Percentiles rank a stretch among this genome's conserved stretches.
phyloP scores from a whole-genome alignment of 2,329 filamentous ascomycete species.

The Calycina herbarum region DNA sequence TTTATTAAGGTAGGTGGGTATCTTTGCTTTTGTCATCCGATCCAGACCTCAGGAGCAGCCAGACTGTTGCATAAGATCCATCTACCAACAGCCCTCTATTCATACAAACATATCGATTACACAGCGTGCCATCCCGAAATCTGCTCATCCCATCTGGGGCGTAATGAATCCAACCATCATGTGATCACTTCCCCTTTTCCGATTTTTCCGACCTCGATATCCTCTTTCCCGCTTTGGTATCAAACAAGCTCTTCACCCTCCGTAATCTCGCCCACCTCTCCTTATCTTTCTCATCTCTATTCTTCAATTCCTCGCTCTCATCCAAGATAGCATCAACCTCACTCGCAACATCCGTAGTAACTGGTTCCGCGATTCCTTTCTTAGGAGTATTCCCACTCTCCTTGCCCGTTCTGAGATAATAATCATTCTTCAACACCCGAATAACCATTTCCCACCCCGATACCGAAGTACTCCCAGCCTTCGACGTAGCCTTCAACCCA shows the following conservation, averaged over 20 bases:
- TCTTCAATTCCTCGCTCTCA: conserved; percentile 41
- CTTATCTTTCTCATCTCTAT: conserved; percentile 63
- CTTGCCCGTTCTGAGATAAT: conserved; percentile 35
- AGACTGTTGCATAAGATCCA: not conserved
- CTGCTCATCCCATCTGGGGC: no score
- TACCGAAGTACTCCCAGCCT: conserved; percentile 36
- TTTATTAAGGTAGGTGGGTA: conserved; percentile 2
- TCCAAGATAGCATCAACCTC: conserved; percentile 21
- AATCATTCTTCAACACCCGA: conserved; percentile 58
- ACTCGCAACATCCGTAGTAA: conserved; percentile 10
- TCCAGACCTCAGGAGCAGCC: not conserved
- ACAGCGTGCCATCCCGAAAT: not conserved
- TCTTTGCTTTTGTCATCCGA: not conserved
- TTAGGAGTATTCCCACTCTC: conserved; percentile 13
- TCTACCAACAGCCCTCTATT: not conserved
- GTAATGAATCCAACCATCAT: not conserved
- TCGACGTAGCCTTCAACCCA: conserved; percentile 34
- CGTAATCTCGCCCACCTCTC: conserved; percentile 72
- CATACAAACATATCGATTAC: not conserved
- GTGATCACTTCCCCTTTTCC: conserved; percentile 3
- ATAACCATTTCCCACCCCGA: conserved; percentile 57
- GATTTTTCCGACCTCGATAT: conserved; percentile 38
- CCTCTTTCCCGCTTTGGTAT: conserved; percentile 57
- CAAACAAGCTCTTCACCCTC: conserved; percentile 70
- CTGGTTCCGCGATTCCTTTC: conserved; percentile 14